phyloP scores from a whole-genome alignment of 2,329 filamentous ascomycete species.

The Paraphoma chrysanthemicola region DNA sequence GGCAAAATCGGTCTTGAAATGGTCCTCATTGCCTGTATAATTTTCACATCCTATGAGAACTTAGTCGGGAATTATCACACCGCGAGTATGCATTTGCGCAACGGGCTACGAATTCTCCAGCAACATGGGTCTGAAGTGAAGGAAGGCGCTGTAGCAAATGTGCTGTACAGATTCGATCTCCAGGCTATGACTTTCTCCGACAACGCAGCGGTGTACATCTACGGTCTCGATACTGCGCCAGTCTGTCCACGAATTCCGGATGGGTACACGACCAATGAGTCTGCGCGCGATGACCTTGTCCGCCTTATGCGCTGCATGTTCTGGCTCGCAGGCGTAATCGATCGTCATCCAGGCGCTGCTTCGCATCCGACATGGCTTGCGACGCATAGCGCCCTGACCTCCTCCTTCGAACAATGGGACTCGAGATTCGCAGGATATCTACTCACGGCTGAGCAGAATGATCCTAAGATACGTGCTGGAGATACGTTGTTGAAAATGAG shows the following conservation, averaged over 20 bases:
- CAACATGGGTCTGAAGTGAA: conserved; percentile 17
- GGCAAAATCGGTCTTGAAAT: conserved; percentile 31
- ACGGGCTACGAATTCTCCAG: conserved; percentile 33
- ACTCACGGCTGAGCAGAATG: conserved; percentile 18
- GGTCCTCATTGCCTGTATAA: conserved; percentile 38
- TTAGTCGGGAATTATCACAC: conserved; percentile 36
- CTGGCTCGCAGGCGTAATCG: conserved; percentile 33
- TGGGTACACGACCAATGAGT: conserved; percentile 22
- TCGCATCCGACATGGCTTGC: conserved; percentile 27
- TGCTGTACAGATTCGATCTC: conserved; percentile 37
- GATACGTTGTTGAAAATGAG: conserved; percentile 34
- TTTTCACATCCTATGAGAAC: conserved; percentile 42
- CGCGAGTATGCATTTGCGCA: conserved; percentile 38
- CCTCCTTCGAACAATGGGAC: conserved; percentile 27
- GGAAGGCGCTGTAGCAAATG: conserved; percentile 25
- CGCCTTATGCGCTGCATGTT: conserved; percentile 34
- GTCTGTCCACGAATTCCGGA: conserved; percentile 26
- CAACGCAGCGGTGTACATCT: conserved; percentile 32
- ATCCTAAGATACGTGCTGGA: conserved; percentile 33
- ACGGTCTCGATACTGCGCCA: conserved; percentile 24
- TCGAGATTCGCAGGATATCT: conserved; percentile 27
- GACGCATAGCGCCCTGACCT: conserved; percentile 23
- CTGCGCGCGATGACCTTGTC: conserved; percentile 34
- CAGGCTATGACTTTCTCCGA: conserved; percentile 44
- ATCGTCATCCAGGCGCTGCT: conserved; percentile 23